Percentiles rank a stretch among this genome's conserved stretches.
phyloP scores from a whole-genome alignment of 257 asterid species.

The Rhazya stricta region DNA sequence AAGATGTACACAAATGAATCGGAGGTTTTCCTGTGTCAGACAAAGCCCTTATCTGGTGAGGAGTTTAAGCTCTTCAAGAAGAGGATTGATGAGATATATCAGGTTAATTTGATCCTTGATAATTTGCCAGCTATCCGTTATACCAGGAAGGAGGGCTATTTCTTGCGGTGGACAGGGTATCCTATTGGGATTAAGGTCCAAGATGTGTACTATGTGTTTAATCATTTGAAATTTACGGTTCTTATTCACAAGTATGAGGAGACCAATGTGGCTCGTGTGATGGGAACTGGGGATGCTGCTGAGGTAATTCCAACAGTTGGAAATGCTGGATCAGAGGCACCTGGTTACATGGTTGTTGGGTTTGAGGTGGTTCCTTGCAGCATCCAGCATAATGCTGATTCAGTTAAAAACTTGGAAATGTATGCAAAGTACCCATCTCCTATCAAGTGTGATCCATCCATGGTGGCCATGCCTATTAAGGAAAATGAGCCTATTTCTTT shows the following conservation, averaged over 20 bases:
- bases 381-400: conserved; percentile 47
- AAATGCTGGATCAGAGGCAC: conserved; percentile 46
- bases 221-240: conserved; percentile 70
- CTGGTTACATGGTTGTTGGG: conserved; percentile 89
- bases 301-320: conserved; percentile 64
- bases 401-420: conserved; percentile 52
- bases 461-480: conserved; percentile 57
- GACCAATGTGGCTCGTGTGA: conserved; percentile 66
- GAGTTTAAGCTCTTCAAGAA: conserved; percentile 69
- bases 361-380: conserved; percentile 89
- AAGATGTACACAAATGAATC: conserved; percentile 74
- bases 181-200: conserved; percentile 71
- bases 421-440: conserved; percentile 54
- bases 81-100: conserved; percentile 89
- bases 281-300: conserved; percentile 84
- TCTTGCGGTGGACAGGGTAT: conserved; percentile 78
- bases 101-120: conserved; percentile 75
- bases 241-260: conserved; percentile 81
- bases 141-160: conserved; percentile 58
- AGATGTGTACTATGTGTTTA: conserved; percentile 59
- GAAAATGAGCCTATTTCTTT: conserved; percentile 68
- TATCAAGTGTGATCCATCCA: conserved; percentile 61
- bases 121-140: conserved; percentile 84
- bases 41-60: conserved; percentile 57
- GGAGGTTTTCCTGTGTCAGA: conserved; percentile 59